Percentiles rank a stretch among this genome's conserved stretches.
These are phyloP conservation scores for Leccinum proliferum DNA, from an alignment of 1,284 basidiomycete genomes.

Conservation along the genomic window DNA sequence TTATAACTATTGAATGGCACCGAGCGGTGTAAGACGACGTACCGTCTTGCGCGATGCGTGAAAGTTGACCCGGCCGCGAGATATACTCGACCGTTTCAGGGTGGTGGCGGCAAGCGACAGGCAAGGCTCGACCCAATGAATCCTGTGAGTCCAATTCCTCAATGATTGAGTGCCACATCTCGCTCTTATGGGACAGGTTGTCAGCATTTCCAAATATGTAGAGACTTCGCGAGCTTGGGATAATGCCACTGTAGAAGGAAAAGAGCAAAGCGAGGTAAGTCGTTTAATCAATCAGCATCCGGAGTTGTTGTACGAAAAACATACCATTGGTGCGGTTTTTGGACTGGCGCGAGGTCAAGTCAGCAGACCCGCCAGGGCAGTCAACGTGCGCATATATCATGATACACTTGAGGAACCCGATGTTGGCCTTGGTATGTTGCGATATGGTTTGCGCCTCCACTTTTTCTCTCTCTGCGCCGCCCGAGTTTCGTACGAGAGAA, in stretches of 20 bases:
- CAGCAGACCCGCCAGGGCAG: neutral
- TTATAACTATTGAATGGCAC: neutral
- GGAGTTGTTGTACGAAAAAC: neutral
- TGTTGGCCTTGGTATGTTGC: constrained; percentile 34
- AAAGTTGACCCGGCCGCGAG: constrained; percentile 48
- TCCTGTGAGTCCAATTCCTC: constrained; percentile 46
- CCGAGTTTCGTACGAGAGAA: constrained; percentile 66
- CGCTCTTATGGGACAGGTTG: constrained; percentile 41
- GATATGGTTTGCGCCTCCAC: constrained; percentile 14
- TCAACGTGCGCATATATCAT: constrained; percentile 27
- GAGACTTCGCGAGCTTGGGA: constrained; percentile 66
- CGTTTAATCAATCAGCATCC: neutral
- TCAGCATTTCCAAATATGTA: constrained; percentile 66
- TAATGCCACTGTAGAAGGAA: constrained; percentile 49
- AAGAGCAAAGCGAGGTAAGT: neutral
- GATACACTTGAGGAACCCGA: constrained; percentile 57
- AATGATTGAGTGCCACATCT: constrained; percentile 59
- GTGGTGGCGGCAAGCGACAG: constrained; percentile 52
- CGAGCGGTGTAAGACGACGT: neutral
- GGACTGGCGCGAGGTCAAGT: constrained; percentile 32
- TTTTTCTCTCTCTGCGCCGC: constrained; percentile 35
- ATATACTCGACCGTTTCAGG: constrained; percentile 37
- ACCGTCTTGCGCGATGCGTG: constrained; percentile 55
- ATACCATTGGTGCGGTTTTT: constrained; percentile 52
- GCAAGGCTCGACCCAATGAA: constrained; percentile 48